These are phyloP conservation scores for Chloris gayana DNA, from an alignment of 176 grass and related monocot genomes.

Conservation along the genomic window DNA sequence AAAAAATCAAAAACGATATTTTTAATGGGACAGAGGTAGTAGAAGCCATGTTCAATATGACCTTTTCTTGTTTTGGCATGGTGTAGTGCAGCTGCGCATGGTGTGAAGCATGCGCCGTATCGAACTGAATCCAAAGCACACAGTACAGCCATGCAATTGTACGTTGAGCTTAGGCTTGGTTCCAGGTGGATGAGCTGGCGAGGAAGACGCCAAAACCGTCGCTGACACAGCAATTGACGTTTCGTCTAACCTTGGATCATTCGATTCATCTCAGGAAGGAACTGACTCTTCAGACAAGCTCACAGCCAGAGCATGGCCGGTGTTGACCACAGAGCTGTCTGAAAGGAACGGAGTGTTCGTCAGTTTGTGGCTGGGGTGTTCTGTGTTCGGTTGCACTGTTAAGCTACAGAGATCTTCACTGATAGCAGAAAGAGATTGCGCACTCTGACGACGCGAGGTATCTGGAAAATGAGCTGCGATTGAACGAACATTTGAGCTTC, in stretches of 20 bases:
- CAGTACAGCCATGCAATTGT: background rate
- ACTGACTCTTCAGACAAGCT: background rate
- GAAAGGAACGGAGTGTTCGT: background rate
- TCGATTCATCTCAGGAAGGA: background rate
- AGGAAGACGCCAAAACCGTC: conserved; percentile 32
- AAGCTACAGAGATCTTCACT: background rate
- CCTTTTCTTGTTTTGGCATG: background rate
- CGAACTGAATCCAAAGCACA: background rate
- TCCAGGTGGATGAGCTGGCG: conserved; percentile 26
- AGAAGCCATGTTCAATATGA: background rate
- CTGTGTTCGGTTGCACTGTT: background rate
- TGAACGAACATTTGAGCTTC: background rate
- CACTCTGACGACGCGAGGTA: background rate
- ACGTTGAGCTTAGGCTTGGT: background rate
- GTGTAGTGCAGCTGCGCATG: background rate
- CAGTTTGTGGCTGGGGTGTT: background rate
- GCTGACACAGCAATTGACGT: background rate
- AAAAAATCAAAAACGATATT: too few species aligned
- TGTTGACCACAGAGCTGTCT: background rate
- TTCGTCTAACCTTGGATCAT: conserved; percentile 9
- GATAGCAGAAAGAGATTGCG: background rate
- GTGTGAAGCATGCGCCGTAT: background rate
- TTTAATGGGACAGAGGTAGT: too few species aligned
- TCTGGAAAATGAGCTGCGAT: background rate
- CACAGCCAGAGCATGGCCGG: background rate